A percentile compares a stretch with the other conserved stretches of the same genome.
Evolutionary conservation across 768 basidiomycete species (phyloP).

Genomic region (Ramaria rubella): DNA sequence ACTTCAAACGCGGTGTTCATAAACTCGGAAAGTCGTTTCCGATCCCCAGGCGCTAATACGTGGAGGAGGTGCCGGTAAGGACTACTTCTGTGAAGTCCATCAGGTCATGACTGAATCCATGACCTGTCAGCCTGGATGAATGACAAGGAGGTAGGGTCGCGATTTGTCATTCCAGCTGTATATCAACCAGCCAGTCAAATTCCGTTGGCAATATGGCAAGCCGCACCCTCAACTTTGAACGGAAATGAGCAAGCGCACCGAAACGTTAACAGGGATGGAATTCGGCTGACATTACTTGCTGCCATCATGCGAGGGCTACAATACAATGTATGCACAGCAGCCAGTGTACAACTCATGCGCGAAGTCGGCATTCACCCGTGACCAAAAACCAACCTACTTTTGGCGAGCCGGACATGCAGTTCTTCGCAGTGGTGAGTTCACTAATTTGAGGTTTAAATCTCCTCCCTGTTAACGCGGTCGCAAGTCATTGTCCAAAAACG

Average conservation of each 20-base stretch:
- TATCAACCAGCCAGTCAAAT: too few species aligned
- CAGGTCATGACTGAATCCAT: too few species aligned
- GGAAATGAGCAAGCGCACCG: too few species aligned
- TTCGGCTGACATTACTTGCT: constrained; percentile 19
- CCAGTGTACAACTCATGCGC: background rate
- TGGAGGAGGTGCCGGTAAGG: too few species aligned
- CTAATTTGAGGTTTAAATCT: background rate
- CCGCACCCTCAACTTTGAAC: too few species aligned
- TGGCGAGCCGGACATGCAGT: background rate
- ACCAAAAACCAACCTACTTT: background rate
- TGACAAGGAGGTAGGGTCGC: too few species aligned
- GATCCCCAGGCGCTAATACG: too few species aligned
- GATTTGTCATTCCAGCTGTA: too few species aligned
- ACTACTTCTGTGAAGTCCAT: too few species aligned
- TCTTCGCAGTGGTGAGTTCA: background rate
- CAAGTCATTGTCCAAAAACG: background rate
- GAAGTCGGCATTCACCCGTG: background rate
- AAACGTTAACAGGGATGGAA: too few species aligned
- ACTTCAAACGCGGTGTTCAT: constrained; percentile 19
- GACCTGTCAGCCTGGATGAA: too few species aligned
- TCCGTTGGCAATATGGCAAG: too few species aligned
- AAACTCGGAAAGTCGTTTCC: constrained; percentile 14
- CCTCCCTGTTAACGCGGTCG: background rate
- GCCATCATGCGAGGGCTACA: constrained; percentile 20
- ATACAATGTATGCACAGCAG: constrained; percentile 4